Conservation (phyloP, 768 basidiomycete species). For the Xerocomellus amylosporus region DNA sequence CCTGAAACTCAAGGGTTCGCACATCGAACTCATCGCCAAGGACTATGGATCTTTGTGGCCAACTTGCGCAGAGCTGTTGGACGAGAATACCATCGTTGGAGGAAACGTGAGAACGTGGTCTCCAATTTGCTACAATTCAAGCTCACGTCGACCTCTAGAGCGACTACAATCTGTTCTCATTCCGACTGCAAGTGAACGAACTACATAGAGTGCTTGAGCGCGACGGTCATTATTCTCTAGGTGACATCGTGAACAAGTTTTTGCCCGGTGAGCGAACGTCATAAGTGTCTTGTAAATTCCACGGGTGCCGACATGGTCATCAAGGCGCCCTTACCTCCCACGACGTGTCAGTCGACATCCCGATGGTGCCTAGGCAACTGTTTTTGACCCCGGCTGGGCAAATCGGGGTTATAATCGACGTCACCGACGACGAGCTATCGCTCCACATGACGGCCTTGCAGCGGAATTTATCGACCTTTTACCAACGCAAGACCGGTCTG, state of each 20-base stretch:
- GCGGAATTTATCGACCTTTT: slow-evolving; percentile 63
- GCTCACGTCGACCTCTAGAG: slow-evolving; percentile 43
- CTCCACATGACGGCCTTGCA: slow-evolving; percentile 67
- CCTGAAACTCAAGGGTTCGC: slow-evolving; percentile 47
- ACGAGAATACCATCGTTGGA: slow-evolving; percentile 57
- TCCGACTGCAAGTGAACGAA: slow-evolving; percentile 46
- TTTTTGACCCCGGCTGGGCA: slow-evolving; percentile 79
- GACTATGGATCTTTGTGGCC: slow-evolving; percentile 81
- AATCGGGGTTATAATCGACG: slow-evolving; percentile 68
- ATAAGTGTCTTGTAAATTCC: not conserved
- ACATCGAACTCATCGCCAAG: slow-evolving; percentile 55
- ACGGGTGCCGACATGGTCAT: slow-evolving; percentile 1
- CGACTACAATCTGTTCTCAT: slow-evolving; percentile 65
- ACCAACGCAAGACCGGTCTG: slow-evolving; percentile 51
- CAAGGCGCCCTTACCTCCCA: slow-evolving; percentile 54
- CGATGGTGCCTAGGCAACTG: slow-evolving; percentile 56
- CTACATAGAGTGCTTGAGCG: slow-evolving; percentile 50
- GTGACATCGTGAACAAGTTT: slow-evolving; percentile 77
- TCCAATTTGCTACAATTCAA: not conserved
- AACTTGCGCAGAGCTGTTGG: slow-evolving; percentile 56
- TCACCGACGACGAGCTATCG: slow-evolving; percentile 48
- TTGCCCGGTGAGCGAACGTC: slow-evolving; percentile 49
- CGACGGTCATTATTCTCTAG: slow-evolving; percentile 69
- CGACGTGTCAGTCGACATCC: slow-evolving; percentile 40
- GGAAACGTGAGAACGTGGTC: slow-evolving; percentile 59